A percentile compares a stretch with the other conserved stretches of the same genome.
These are phyloP conservation scores for Parachlorella kessleri DNA, from an alignment of 139 green algal genomes.

Conservation along the genomic window DNA sequence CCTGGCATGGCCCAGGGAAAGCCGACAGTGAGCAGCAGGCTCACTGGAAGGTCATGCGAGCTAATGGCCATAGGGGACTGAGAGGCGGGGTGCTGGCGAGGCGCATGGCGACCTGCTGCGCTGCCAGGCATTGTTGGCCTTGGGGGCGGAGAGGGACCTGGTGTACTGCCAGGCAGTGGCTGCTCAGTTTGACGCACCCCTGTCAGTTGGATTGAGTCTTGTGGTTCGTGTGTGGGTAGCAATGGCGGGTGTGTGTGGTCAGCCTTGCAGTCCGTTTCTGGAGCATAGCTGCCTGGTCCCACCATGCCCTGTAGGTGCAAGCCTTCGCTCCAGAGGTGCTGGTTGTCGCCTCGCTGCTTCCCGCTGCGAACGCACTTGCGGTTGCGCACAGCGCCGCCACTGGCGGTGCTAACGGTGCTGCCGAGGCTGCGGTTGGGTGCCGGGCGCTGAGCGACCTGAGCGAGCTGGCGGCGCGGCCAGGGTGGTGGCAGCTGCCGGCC, in stretches of 20 bases:
- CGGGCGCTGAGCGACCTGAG: slow-evolving; percentile 38
- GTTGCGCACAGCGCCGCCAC: slow-evolving; percentile 1
- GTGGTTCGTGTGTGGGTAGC: background rate
- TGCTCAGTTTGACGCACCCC: background rate
- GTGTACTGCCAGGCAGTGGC: too few relatives aligned
- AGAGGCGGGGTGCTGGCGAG: background rate
- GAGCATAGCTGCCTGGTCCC: background rate
- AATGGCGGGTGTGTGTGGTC: background rate
- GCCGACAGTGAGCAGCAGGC: background rate
- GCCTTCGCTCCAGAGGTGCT: slow-evolving; percentile 78
- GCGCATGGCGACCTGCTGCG: background rate
- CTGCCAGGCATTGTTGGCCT: background rate
- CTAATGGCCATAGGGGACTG: background rate
- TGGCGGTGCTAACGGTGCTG: too few relatives aligned
- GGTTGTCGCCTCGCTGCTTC: slow-evolving; percentile 39
- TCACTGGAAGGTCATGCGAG: background rate
- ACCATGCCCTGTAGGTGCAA: slow-evolving; percentile 49
- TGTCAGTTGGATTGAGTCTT: background rate
- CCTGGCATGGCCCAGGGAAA: background rate
- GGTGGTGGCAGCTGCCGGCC: slow-evolving; percentile 91
- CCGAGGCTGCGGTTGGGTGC: background rate
- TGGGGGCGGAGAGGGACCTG: too few relatives aligned
- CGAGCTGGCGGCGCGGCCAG: slow-evolving; percentile 73
- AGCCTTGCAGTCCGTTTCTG: background rate
- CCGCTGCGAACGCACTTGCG: too few relatives aligned